Conservation (phyloP, 2,329 filamentous ascomycete genomes). For the Ascochyta fabae region DNA sequence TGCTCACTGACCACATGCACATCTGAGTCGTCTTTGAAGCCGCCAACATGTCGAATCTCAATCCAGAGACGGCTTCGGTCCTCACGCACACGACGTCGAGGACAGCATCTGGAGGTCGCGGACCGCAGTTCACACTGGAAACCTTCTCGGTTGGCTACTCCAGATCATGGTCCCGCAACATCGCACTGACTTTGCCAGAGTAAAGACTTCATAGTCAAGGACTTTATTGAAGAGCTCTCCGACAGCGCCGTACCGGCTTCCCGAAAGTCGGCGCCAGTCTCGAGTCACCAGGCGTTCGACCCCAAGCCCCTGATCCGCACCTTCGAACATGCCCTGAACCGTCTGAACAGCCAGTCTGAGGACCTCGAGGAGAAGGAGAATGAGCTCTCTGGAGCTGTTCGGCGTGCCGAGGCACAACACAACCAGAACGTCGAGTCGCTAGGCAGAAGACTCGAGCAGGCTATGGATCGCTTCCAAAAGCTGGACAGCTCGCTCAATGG, state of each 20-base stretch:
- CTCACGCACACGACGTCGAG: slow-evolving; percentile 51
- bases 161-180: background rate
- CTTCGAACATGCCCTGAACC: slow-evolving; percentile 79
- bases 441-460: slow-evolving; percentile 87
- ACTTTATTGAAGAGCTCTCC: slow-evolving; percentile 93
- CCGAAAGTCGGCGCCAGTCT: slow-evolving; percentile 72
- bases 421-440: slow-evolving; percentile 88
- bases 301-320: slow-evolving; percentile 95
- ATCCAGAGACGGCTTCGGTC: slow-evolving; percentile 52
- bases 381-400: slow-evolving; percentile 86
- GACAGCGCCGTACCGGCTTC: slow-evolving; percentile 81
- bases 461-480: slow-evolving; percentile 89
- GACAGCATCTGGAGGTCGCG: slow-evolving; percentile 58
- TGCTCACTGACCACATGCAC: background rate
- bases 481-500: slow-evolving; percentile 83
- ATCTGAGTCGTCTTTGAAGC: background rate
- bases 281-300: slow-evolving; percentile 69
- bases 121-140: slow-evolving; percentile 84
- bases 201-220: slow-evolving; percentile 92
- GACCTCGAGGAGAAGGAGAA: slow-evolving; percentile 91
- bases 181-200: slow-evolving; percentile 38
- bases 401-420: slow-evolving; percentile 89
- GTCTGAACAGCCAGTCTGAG: slow-evolving; percentile 74
- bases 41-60: slow-evolving; percentile 39
- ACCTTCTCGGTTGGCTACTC: slow-evolving; percentile 60